Evolutionary conservation across 2,329 filamentous ascomycete species (phyloP).

Genomic region (Coleophoma eucalyptorum): DNA sequence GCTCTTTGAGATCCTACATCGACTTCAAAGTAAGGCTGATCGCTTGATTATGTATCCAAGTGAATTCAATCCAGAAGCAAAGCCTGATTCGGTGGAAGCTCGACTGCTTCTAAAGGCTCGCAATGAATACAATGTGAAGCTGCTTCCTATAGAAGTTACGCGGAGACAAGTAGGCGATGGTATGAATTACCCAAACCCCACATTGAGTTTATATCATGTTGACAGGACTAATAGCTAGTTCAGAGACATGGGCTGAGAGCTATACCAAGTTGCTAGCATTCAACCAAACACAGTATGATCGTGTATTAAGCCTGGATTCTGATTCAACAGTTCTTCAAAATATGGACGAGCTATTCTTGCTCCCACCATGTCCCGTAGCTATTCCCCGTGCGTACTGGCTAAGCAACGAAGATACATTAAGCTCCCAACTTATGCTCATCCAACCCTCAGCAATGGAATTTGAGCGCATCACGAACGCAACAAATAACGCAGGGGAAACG

Average conservation of each 20-base stretch:
- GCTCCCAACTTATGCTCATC: conserved; percentile 54
- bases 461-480: conserved; percentile 24
- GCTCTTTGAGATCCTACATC: conserved; percentile 41
- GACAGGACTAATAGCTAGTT: conserved; percentile 32
- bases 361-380: conserved; percentile 47
- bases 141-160: conserved; percentile 38
- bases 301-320: conserved; percentile 13
- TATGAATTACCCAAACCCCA: conserved; percentile 21
- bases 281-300: conserved; percentile 55
- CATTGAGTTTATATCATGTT: not conserved
- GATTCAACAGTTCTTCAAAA: conserved; percentile 28
- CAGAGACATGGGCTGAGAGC: conserved; percentile 60
- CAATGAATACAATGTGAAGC: conserved; percentile 39
- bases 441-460: conserved; percentile 50
- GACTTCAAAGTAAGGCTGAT: conserved; percentile 38
- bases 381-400: conserved; percentile 61
- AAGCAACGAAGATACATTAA: conserved; percentile 34
- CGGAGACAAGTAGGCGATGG: conserved; percentile 30
- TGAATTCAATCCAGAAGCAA: conserved; percentile 26
- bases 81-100: conserved; percentile 25
- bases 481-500: conserved; percentile 12
- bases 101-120: conserved; percentile 36
- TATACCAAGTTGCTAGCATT: conserved; percentile 68
- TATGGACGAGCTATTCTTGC: conserved; percentile 58
- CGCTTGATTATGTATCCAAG: conserved; percentile 43